Conservation (phyloP, 805 yeast species). For the Starmerella cellae region DNA sequence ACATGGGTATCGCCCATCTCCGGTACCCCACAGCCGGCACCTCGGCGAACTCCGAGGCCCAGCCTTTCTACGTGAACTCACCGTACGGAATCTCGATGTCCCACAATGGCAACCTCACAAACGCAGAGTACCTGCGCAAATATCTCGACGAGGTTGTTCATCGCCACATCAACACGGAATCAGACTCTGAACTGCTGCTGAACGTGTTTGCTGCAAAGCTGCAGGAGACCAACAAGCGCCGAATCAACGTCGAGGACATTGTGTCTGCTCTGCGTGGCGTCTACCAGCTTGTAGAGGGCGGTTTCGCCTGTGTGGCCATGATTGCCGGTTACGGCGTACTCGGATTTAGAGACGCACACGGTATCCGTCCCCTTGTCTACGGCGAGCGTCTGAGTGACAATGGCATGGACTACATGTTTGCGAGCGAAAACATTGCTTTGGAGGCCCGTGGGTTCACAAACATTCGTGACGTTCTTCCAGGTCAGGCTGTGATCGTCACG, state of each 20-base stretch:
- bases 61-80: constrained; percentile 93
- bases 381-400: constrained; percentile 66
- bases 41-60: constrained; percentile 91
- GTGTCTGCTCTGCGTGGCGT: constrained; percentile 78
- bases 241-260: constrained; percentile 83
- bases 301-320: constrained; percentile 92
- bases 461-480: constrained; percentile 77
- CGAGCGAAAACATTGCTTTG: constrained; percentile 87
- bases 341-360: constrained; percentile 96
- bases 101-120: constrained; percentile 92
- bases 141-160: constrained; percentile 88
- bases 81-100: constrained; percentile 87
- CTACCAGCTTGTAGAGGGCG: constrained; percentile 73
- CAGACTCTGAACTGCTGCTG: constrained; percentile 81
- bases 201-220: constrained; percentile 86
- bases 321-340: constrained; percentile 90
- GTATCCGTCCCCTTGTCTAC: constrained; percentile 77
- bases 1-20: constrained; percentile 88
- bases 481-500: constrained; percentile 91
- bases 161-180: constrained; percentile 93
- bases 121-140: constrained; percentile 59
- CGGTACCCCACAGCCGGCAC: constrained; percentile 98
- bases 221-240: constrained; percentile 79
- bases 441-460: constrained; percentile 78
- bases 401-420: constrained; percentile 82